A percentile compares a stretch with the other conserved stretches of the same genome.
These are phyloP conservation scores for Mucor indicus DNA, from an alignment of 371 early-diverging fungal genomes.

Conservation along the genomic window DNA sequence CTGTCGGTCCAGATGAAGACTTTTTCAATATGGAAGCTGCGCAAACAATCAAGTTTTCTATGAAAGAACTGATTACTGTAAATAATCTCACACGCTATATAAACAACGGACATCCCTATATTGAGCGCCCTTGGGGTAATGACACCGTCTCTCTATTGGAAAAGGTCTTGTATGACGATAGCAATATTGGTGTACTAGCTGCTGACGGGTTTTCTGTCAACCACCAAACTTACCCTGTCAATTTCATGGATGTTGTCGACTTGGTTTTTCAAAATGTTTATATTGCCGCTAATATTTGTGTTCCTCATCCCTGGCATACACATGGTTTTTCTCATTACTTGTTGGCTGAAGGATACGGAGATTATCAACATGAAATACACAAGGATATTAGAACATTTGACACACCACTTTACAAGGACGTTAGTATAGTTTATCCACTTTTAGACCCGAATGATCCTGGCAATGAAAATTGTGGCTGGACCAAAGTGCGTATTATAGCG, in stretches of 20 bases:
- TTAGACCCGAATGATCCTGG: neutral
- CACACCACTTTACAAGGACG: conserved; percentile 28
- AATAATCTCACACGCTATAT: conserved; percentile 14
- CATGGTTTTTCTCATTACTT: conserved; percentile 40
- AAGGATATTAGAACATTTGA: conserved; percentile 20
- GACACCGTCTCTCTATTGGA: conserved; percentile 6
- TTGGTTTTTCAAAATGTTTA: conserved; percentile 31
- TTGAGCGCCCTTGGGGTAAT: conserved; percentile 11
- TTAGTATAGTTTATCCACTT: conserved; percentile 23
- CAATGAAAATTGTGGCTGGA: conserved; percentile 29
- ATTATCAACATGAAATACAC: conserved; percentile 23
- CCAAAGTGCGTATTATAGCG: conserved; percentile 26
- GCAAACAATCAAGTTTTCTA: conserved; percentile 18
- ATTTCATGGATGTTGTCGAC: conserved; percentile 25
- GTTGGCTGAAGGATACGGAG: conserved; percentile 31
- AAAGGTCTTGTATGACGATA: neutral
- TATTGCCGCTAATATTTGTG: conserved; percentile 7
- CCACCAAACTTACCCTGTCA: conserved; percentile 26
- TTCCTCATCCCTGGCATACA: conserved; percentile 41
- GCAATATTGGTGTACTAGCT: neutral
- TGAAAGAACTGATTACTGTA: neutral
- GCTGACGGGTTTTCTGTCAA: conserved; percentile 17
- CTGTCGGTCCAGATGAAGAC: neutral
- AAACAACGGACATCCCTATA: conserved; percentile 12
- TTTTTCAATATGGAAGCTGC: conserved; percentile 1